Percentiles rank a stretch among this genome's conserved stretches.
phyloP scores from a whole-genome alignment of 2,329 filamentous ascomycete species.

The Fusarium musae region DNA sequence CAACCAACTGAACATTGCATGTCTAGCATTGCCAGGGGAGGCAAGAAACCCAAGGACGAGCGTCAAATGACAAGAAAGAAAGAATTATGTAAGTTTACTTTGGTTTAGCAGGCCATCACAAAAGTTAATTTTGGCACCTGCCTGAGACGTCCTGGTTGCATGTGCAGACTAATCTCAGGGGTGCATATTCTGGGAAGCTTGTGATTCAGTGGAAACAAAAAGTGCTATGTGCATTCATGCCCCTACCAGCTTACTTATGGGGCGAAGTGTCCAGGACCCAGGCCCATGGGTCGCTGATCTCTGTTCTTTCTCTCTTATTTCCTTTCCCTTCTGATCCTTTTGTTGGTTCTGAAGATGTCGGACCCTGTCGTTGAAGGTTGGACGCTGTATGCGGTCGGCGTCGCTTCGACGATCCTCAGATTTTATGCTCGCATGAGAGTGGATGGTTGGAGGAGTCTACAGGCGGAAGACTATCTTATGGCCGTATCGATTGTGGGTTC shows the following conservation, averaged over 20 bases:
- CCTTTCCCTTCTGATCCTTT: conserved; percentile 4
- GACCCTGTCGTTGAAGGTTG: conserved; percentile 38
- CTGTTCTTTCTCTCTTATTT: background rate
- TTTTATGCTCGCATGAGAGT: conserved; percentile 46
- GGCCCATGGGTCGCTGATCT: background rate
- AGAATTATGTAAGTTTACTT: too few species aligned
- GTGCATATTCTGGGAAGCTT: background rate
- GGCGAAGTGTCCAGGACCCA: background rate
- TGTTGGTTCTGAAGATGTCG: conserved; percentile 15
- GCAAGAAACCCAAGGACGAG: background rate
- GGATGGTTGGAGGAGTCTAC: conserved; percentile 40
- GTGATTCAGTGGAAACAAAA: background rate
- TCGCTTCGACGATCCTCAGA: conserved; percentile 42
- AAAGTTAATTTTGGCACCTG: background rate
- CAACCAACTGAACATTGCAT: background rate
- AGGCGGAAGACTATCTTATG: conserved; percentile 47
- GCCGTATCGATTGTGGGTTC: conserved; percentile 30
- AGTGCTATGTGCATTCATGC: background rate
- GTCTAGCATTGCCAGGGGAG: background rate
- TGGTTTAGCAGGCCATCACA: too few species aligned
- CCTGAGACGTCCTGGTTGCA: background rate
- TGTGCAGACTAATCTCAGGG: background rate
- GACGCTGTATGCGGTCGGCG: conserved; percentile 44
- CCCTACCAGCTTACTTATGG: conserved; percentile 10
- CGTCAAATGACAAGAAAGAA: background rate